phyloP scores from a whole-genome alignment of 106 monocot genomes.

The Vanilla planifolia region DNA sequence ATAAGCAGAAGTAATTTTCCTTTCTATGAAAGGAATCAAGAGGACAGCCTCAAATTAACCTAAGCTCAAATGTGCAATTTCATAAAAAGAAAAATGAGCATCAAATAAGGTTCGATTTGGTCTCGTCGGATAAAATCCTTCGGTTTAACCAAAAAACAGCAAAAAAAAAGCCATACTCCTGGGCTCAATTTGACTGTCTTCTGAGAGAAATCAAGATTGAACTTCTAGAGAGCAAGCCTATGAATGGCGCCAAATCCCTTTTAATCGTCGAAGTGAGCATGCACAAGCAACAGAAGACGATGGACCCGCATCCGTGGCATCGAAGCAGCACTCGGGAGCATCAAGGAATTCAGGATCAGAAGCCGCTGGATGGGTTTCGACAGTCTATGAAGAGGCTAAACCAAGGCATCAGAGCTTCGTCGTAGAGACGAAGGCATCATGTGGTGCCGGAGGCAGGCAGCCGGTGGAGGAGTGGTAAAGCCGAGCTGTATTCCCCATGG shows the following conservation, averaged over 20 bases:
- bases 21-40: no score
- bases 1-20: no score
- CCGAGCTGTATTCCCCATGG: no score
- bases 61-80: no score
- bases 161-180: slow-evolving; percentile 30
- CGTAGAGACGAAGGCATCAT: background rate
- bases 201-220: slow-evolving; percentile 69
- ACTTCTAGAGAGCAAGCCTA: slow-evolving; percentile 73
- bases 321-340: slow-evolving; percentile 82
- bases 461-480: no score
- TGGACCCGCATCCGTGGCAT: slow-evolving; percentile 2
- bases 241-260: slow-evolving; percentile 57
- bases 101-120: no score
- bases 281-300: slow-evolving; percentile 4
- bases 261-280: slow-evolving; percentile 42
- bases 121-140: background rate
- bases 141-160: background rate
- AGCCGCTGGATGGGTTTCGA: background rate
- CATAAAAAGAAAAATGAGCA: no score
- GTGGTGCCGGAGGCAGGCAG: background rate
- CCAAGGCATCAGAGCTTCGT: background rate
- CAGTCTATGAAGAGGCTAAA: background rate
- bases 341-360: background rate
- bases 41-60: no score
- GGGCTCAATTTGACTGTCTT: slow-evolving; percentile 52